A percentile compares a stretch with the other conserved stretches of the same genome.
Evolutionary conservation across 495 filamentous ascomycete genomes (phyloP).

Genomic region (Trypethelium eluteriae): DNA sequence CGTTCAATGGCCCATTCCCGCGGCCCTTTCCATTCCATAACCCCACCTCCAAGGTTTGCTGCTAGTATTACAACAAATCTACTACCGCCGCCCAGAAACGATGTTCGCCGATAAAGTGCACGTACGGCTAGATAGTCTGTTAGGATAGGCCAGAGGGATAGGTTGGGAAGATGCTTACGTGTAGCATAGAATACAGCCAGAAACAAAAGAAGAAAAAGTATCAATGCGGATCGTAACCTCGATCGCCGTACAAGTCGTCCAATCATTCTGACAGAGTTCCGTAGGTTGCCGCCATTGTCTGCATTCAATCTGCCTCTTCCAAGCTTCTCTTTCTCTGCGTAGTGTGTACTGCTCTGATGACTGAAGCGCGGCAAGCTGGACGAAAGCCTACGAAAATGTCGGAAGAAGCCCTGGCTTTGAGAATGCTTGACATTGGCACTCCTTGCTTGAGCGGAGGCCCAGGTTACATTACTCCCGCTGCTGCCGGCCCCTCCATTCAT

Average conservation of each 20-base stretch:
- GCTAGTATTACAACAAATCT: conserved; percentile 92
- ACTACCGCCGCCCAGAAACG: conserved; percentile 66
- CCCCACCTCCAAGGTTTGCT: conserved; percentile 89
- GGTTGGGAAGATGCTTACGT: conserved; percentile 44
- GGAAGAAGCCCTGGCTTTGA: conserved; percentile 72
- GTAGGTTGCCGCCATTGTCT: conserved; percentile 31
- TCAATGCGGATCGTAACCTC: conserved; percentile 54
- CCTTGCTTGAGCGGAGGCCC: conserved; percentile 71
- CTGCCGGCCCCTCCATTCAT: conserved; percentile 40
- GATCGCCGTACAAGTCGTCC: conserved; percentile 42
- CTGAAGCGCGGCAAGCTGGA: conserved; percentile 66
- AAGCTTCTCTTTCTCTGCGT: conserved; percentile 72
- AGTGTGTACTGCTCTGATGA: conserved; percentile 34
- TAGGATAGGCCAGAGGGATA: conserved; percentile 44
- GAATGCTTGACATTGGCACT: conserved; percentile 68
- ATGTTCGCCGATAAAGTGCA: conserved; percentile 47
- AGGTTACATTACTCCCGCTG: conserved; percentile 50
- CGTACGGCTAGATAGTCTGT: conserved; percentile 33
- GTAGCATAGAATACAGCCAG: conserved; percentile 60
- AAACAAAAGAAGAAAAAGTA: conserved; percentile 52
- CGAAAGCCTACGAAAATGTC: conserved; percentile 67
- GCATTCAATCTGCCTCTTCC: conserved; percentile 44
- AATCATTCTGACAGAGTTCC: conserved; percentile 29
- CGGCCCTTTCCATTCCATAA: conserved; percentile 98
- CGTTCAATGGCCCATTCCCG: conserved; percentile 97